These are phyloP conservation scores for Vaccinium myrtillus DNA, from an alignment of 148 eudicot genomes.

Conservation along the genomic window DNA sequence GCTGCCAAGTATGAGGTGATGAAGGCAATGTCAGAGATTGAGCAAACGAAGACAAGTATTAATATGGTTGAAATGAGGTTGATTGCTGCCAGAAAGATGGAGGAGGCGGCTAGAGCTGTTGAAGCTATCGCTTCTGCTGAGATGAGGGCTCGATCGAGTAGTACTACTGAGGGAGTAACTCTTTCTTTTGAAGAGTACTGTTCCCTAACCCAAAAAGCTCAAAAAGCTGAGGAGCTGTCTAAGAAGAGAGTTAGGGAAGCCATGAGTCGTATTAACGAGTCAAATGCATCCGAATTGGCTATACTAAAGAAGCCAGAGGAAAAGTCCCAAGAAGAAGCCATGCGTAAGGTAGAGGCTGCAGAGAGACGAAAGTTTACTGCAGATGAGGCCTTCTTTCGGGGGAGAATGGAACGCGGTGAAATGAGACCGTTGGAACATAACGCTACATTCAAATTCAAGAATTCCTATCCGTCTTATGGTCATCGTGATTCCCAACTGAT, in stretches of 20 bases:
- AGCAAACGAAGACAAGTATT: conserved; percentile 64
- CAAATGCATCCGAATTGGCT: conserved; percentile 16
- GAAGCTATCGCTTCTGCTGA: conserved; percentile 82
- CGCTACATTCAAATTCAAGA: conserved; percentile 29
- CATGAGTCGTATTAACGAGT: neutral
- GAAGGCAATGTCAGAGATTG: conserved; percentile 82
- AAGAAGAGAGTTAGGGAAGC: conserved; percentile 33
- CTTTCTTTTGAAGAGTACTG: conserved; percentile 71
- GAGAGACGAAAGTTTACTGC: conserved; percentile 20
- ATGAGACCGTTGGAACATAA: conserved; percentile 14
- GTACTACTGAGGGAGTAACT: conserved; percentile 45
- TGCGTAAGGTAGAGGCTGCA: conserved; percentile 29
- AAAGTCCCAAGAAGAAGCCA: conserved; percentile 27
- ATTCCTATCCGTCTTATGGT: conserved; percentile 33
- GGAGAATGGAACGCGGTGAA: conserved; percentile 20
- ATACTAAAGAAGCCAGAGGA: conserved; percentile 30
- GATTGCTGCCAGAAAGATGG: conserved; percentile 79
- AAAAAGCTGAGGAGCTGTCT: conserved; percentile 45
- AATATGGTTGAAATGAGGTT: conserved; percentile 88
- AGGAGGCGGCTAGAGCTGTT: conserved; percentile 87
- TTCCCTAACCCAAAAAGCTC: conserved; percentile 49
- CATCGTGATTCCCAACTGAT: conserved; percentile 32
- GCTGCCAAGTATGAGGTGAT: conserved; percentile 76
- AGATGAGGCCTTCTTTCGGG: conserved; percentile 24
- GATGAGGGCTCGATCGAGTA: conserved; percentile 35